Evolutionary conservation across 306 rosid genomes (phyloP), one percentile per base, ranked within the genome.

Genomic region (Lathyrus tuberosus): DNA sequence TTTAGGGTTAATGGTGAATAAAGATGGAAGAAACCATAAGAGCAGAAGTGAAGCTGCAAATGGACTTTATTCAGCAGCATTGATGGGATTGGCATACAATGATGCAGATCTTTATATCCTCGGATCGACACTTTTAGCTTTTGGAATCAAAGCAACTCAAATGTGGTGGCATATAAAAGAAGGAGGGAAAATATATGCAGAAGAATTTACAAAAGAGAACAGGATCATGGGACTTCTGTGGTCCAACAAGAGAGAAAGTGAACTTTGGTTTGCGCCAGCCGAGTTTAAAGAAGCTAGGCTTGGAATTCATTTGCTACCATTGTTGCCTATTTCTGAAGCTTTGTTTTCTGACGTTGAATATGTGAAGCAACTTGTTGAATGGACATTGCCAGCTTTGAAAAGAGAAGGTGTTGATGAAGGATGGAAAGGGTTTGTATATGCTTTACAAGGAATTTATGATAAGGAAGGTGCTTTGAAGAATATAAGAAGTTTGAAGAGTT

Each of bases 1-100:
- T 92, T 95, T 4, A 16, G 96, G 98, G 10, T 74, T 92, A 65
- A 73, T 85, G 5, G 96, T 88, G 67, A 88, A 80, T 18, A 77
- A 75, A 0, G 96, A 90, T 41, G 98, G 98, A 57, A 79, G 98
- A 65, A 90, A 90, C 33, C 96, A 92, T 18, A 95, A 92, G 72
- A 90, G 96, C 71, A 77, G 91, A 1, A 86, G 98, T n/a, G 96
- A 92, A 72, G 96, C 96, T 1, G 81, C 88, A 18, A 85, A 84
- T 73, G 96, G 85, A 5, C 89, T 88, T 46, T 90, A 92, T 41
- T 80, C 98, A 1, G 89, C 95, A 13, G 44, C 66, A 3, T 38
- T 61, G 47, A 16, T 61, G 8, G 66, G 66, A 9, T 5, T 61
- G 5, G 66, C 28, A 2, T 61, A 61, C 6, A 20, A 13, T 16